Base-by-base conservation (phyloP, 2,329 filamentous ascomycete genomes). In the Paraconiothyrium brasiliense region DNA sequence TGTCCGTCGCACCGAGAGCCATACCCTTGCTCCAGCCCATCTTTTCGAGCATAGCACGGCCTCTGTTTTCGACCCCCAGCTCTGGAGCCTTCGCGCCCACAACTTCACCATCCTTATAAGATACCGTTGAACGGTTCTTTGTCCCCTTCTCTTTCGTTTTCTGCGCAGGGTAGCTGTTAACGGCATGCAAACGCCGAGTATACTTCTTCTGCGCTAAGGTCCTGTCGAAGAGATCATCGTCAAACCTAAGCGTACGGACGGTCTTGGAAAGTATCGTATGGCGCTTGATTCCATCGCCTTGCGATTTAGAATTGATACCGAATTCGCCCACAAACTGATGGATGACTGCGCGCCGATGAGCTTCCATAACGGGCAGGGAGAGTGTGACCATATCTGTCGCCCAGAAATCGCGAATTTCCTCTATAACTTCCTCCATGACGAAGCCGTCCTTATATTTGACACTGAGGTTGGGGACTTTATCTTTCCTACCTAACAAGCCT, bases 11-110 rank as follows among this genome's bases (percentile, higher is more conserved):
- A 56, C 95, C 95, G 0, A 99, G 84, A 1, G 91, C 92, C 73
- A 90, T 97, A 5, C 95, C 95, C 56, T 85, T 90, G 63, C 87
- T 91, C 94, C 95, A 99, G 3, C 95, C 95, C 95, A 98, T 98
- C 80, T 95, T 98, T 81, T 97, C 93, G 66, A 99, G 81, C 88
- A 99, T 92, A 3, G 89, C 88, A 54, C 93, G 87, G 11, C 95
- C 95, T 67, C 88, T 92, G 76, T 97, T 98, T 57, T 91, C 91
- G 4, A 84, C 83, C 1, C 92, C 92, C 35, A 99, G 84, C 76
- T 97, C 94, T 11, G 93, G 92, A 1, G 94, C 94, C 51, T 89
- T 87, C 1, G 87, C 92, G 51, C 94, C 95, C 2, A 98, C 93
- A 32, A 97, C 83, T 67, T 98, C 94, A 20, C 95, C 95, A 71